These are phyloP conservation scores for Trichosporon ovoides DNA, from an alignment of 1,284 basidiomycete genomes.

Conservation along the genomic window DNA sequence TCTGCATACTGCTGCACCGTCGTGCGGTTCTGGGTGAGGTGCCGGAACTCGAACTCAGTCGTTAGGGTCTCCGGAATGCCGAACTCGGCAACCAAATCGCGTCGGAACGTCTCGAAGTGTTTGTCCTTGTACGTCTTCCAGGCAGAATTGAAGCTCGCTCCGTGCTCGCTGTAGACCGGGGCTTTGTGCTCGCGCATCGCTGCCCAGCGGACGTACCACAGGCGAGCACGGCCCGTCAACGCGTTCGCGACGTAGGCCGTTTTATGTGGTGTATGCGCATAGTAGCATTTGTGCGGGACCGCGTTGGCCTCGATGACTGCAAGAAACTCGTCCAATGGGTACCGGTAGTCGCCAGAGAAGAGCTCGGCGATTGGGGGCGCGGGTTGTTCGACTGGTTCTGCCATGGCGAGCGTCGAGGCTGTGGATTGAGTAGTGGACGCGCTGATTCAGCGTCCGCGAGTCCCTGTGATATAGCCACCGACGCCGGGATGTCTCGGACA, in stretches of 20 bases:
- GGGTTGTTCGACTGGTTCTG: not conserved
- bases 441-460: not conserved
- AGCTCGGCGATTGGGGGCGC: not conserved
- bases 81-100: not conserved
- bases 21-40: not conserved
- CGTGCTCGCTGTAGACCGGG: not conserved
- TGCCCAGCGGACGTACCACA: not conserved
- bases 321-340: not conserved
- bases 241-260: not conserved
- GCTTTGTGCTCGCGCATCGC: not conserved
- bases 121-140: constrained; percentile 4
- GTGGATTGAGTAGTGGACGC: not conserved
- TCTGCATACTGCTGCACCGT: not conserved
- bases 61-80: not conserved
- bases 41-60: not conserved
- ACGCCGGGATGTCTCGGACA: not conserved
- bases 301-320: not conserved
- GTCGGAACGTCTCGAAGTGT: not conserved
- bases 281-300: constrained; percentile 2
- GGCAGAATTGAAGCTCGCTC: not conserved
- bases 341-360: not conserved
- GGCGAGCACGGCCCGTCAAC: not conserved
- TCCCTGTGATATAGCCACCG: not conserved
- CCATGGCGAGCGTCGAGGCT: not conserved
- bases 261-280: not conserved